Percentiles rank a stretch among this genome's conserved stretches.
These are phyloP conservation scores for Tricholoma bakamatsutake DNA, from an alignment of 768 basidiomycete genomes.

Conservation along the genomic window DNA sequence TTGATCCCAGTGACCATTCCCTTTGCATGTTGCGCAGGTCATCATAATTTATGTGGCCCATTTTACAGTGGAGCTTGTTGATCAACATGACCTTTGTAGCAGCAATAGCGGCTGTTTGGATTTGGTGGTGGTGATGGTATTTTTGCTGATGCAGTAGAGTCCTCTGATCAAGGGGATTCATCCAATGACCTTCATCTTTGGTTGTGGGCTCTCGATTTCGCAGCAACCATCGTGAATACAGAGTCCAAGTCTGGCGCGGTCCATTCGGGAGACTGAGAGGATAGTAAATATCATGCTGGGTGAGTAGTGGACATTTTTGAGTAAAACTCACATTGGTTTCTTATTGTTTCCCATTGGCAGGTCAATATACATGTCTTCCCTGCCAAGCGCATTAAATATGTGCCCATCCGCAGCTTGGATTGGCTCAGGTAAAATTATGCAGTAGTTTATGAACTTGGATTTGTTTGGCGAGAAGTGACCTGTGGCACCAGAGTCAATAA, in stretches of 20 bases:
- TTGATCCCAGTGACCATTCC: constrained; percentile 25
- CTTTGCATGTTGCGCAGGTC: constrained; percentile 20
- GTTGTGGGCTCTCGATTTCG: too few species aligned
- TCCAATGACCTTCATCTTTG: too few species aligned
- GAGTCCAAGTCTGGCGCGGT: too few species aligned
- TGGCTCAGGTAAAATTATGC: constrained; percentile 4
- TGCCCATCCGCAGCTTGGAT: constrained; percentile 24
- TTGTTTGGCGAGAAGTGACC: too few species aligned
- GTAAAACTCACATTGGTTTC: constrained; percentile 13
- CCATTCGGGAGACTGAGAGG: too few species aligned
- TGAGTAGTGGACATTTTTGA: too few species aligned
- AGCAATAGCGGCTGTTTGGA: constrained; percentile 6
- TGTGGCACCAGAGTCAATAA: too few species aligned
- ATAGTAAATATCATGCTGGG: too few species aligned
- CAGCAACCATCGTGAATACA: too few species aligned
- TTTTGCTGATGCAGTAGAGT: constrained; percentile 18
- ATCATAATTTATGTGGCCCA: constrained; percentile 29
- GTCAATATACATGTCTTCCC: constrained; percentile 20
- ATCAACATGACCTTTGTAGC: constrained; percentile 15
- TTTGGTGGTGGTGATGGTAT: constrained; percentile 1
- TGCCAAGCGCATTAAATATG: constrained; percentile 19
- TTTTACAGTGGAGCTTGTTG: constrained; percentile 23
- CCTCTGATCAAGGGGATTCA: constrained; percentile 18
- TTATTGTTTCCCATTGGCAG: constrained; percentile 18
- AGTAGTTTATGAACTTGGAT: too few species aligned